A percentile compares a stretch with the other conserved stretches of the same genome.
These are phyloP conservation scores for Sutorius eximius DNA, from an alignment of 1,284 basidiomycete species.

Conservation along the genomic window DNA sequence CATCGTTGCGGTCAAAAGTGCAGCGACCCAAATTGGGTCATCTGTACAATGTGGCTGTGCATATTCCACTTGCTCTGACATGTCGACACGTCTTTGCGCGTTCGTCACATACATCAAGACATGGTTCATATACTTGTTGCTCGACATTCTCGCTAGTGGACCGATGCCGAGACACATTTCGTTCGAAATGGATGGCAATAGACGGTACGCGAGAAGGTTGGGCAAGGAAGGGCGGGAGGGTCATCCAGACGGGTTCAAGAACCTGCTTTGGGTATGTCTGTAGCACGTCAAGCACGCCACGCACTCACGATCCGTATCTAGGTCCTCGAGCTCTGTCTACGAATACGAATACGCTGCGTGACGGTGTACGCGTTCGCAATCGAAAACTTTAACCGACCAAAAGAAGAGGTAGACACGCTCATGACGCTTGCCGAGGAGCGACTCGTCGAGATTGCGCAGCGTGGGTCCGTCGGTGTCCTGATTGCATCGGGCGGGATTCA, in stretches of 20 bases:
- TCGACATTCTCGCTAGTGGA: slow-evolving; percentile 71
- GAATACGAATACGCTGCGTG: slow-evolving; percentile 77
- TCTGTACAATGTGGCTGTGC: slow-evolving; percentile 26
- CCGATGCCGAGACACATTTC: slow-evolving; percentile 92
- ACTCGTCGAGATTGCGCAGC: slow-evolving; percentile 77
- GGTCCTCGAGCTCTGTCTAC: slow-evolving; percentile 83
- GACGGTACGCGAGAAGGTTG: slow-evolving; percentile 81
- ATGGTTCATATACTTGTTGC: slow-evolving; percentile 41
- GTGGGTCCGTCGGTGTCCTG: slow-evolving; percentile 60
- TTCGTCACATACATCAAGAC: slow-evolving; percentile 16
- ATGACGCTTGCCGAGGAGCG: slow-evolving; percentile 86
- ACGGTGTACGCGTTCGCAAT: slow-evolving; percentile 96
- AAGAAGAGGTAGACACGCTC: slow-evolving; percentile 84
- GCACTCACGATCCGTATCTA: slow-evolving; percentile 33
- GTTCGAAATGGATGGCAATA: slow-evolving; percentile 98
- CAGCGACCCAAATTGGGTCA: neutral
- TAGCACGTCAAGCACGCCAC: neutral
- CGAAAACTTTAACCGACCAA: slow-evolving; percentile 93
- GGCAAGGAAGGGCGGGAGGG: slow-evolving; percentile 71
- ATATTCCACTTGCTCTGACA: neutral
- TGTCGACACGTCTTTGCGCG: slow-evolving; percentile 6
- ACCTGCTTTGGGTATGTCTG: slow-evolving; percentile 70
- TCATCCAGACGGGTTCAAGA: slow-evolving; percentile 84
- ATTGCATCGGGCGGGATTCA: neutral
- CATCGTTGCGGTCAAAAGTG: slow-evolving; percentile 9